These are phyloP conservation scores for Entomortierella lignicola DNA, from an alignment of 192 early-diverging fungal species.

Conservation along the genomic window DNA sequence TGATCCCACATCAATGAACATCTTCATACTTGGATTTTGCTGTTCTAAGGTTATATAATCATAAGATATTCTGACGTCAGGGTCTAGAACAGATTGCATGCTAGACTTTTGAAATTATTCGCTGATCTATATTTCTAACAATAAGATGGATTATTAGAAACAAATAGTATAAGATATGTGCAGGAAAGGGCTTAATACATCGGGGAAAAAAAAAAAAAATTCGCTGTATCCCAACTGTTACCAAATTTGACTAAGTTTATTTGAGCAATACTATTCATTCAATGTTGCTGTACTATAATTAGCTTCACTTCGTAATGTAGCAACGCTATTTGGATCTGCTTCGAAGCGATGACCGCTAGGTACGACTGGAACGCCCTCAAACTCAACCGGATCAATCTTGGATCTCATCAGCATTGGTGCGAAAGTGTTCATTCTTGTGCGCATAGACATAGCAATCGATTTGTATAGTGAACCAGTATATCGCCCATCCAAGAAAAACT, in stretches of 20 bases:
- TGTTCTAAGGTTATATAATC: no score
- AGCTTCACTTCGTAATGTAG: not conserved
- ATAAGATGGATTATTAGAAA: no score
- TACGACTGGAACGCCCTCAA: conserved; percentile 8
- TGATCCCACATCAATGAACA: no score
- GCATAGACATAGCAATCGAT: not conserved
- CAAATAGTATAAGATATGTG: no score
- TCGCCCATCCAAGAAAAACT: conserved; percentile 2
- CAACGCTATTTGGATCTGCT: not conserved
- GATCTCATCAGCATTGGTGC: conserved; percentile 19
- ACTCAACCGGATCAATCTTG: conserved; percentile 7
- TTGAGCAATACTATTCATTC: not conserved
- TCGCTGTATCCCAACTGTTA: no score
- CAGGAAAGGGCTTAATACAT: no score
- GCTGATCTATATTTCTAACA: no score
- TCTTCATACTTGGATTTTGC: no score
- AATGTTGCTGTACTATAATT: not conserved
- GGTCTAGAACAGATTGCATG: no score
- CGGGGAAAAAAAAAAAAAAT: no score
- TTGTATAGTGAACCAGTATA: conserved; percentile 12
- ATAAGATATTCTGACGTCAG: no score
- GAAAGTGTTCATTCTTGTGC: not conserved
- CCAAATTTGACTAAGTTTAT: not conserved
- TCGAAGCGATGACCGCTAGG: not conserved
- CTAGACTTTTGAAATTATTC: no score